A percentile compares a stretch with the other conserved stretches of the same genome.
Conservation (phyloP, 306 rosid genomes). For the Trichosanthes cucumerina region DNA sequence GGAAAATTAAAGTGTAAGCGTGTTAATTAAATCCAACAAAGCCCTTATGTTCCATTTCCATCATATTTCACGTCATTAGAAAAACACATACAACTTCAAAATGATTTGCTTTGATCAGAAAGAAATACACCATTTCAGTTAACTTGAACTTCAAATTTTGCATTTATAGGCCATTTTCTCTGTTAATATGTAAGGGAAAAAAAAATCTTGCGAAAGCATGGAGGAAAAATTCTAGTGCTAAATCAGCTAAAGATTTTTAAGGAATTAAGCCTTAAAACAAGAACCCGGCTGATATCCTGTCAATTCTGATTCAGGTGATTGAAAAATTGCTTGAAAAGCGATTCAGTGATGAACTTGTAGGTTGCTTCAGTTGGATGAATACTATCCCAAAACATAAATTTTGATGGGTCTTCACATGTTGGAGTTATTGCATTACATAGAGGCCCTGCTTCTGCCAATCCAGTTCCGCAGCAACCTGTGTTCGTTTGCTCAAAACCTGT, state of each 20-base stretch:
- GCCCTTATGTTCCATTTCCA: too few species aligned
- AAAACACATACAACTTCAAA: too few species aligned
- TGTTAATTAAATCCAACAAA: too few species aligned
- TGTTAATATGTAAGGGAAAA: too few species aligned
- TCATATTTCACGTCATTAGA: too few species aligned
- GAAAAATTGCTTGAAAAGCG: background rate
- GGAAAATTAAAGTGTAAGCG: too few species aligned
- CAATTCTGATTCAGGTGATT: background rate
- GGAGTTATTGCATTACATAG: slow-evolving; percentile 28
- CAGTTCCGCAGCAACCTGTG: background rate
- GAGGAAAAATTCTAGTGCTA: background rate
- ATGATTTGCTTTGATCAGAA: too few species aligned
- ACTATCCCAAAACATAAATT: slow-evolving; percentile 54
- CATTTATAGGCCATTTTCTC: too few species aligned
- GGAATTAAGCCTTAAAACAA: background rate
- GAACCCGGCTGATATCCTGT: background rate
- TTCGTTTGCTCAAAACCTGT: background rate
- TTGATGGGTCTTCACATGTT: slow-evolving; percentile 21
- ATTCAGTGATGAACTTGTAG: slow-evolving; percentile 16
- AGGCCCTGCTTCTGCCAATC: slow-evolving; percentile 28
- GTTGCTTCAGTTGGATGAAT: slow-evolving; percentile 42
- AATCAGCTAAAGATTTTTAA: background rate
- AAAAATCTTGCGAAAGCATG: slow-evolving; percentile 15
- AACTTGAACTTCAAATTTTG: too few species aligned
- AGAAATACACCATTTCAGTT: too few species aligned